Percentiles rank a stretch among this genome's conserved stretches.
Conservation (phyloP, 176 grass and related monocot species). For the Triticum timopheevii region DNA sequence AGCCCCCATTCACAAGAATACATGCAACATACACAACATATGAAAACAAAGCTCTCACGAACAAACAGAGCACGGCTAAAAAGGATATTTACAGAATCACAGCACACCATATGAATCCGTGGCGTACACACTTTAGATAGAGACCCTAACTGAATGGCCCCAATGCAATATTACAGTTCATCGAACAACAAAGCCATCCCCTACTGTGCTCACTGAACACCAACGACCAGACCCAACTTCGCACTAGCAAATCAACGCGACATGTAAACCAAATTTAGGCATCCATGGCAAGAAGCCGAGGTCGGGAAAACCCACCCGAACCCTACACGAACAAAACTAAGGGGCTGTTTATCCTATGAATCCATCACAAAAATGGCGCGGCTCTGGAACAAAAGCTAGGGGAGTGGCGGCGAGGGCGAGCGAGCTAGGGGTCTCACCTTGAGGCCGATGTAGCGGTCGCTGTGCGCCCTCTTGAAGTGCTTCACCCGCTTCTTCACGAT, state of each 20-base stretch:
- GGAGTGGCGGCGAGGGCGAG: not conserved
- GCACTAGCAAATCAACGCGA: not conserved
- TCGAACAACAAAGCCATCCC: not conserved
- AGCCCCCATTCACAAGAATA: not conserved
- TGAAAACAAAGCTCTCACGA: not conserved
- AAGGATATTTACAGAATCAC: not conserved
- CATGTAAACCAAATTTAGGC: not conserved
- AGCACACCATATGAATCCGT: not conserved
- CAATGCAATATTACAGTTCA: not conserved
- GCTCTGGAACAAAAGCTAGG: not conserved
- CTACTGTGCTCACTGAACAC: not conserved
- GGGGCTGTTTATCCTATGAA: not conserved
- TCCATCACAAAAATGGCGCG: not conserved
- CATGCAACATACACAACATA: not conserved
- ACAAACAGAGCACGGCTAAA: not conserved
- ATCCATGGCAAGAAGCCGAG: not conserved
- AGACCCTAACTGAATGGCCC: not conserved
- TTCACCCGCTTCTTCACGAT: constrained; percentile 90
- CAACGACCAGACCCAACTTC: not conserved
- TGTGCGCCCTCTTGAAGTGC: constrained; percentile 80
- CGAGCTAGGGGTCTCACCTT: not conserved
- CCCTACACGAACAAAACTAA: not conserved
- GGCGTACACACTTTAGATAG: not conserved
- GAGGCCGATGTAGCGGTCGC: constrained; percentile 77
- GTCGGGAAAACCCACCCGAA: too few species aligned